A percentile compares a stretch with the other conserved stretches of the same genome.
phyloP scores from a whole-genome alignment of 805 yeast species.

The Kazachstania africana region DNA sequence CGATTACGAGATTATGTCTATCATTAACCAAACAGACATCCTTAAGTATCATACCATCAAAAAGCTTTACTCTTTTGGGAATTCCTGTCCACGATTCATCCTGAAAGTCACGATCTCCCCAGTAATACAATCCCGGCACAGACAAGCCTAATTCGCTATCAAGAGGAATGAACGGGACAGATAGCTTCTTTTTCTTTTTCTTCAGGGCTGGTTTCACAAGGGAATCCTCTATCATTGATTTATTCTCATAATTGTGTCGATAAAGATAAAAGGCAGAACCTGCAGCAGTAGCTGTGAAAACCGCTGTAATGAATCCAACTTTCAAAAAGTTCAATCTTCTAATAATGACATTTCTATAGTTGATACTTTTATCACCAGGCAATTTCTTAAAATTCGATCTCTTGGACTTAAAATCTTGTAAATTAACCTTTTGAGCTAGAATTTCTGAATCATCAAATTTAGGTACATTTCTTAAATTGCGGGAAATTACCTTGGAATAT shows the following conservation, averaged over 20 bases:
- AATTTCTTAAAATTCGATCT: constrained; percentile 10
- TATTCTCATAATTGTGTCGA: neutral
- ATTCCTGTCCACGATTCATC: constrained; percentile 22
- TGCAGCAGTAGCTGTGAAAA: neutral
- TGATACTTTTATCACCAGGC: constrained; percentile 9
- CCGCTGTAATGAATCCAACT: neutral
- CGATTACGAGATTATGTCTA: constrained; percentile 40
- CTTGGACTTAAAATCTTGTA: constrained; percentile 21
- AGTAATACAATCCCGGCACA: constrained; percentile 48
- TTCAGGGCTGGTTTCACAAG: constrained; percentile 23
- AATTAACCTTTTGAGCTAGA: constrained; percentile 17
- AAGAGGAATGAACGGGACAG: constrained; percentile 18
- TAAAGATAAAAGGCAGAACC: neutral
- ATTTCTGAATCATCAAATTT: constrained; percentile 27
- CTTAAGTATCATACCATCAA: constrained; percentile 47
- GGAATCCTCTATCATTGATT: neutral
- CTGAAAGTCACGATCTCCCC: constrained; percentile 41
- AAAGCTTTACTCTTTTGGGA: constrained; percentile 51
- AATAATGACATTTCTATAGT: constrained; percentile 1
- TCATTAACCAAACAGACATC: constrained; percentile 43
- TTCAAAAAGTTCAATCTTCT: neutral
- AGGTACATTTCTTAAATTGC: constrained; percentile 13
- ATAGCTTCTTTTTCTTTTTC: constrained; percentile 26
- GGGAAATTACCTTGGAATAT: neutral
- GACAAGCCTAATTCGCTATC: constrained; percentile 26